Conservation (phyloP, 768 basidiomycete species). For the Mycena polygramma region DNA sequence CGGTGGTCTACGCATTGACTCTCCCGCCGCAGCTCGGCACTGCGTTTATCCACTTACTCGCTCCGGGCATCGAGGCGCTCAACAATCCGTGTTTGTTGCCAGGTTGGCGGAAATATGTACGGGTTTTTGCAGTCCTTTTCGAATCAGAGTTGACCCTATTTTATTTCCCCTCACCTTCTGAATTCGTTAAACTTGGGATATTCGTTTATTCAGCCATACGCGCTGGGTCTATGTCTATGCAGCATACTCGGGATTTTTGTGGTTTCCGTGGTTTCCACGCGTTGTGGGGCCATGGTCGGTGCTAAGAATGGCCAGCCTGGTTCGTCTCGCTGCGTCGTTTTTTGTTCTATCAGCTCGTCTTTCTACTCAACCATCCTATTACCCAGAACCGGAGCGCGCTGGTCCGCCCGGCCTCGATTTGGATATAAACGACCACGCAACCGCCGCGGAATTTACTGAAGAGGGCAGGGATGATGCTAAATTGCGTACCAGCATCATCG, state of each 20-base stretch:
- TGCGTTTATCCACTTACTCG: slow-evolving; percentile 82
- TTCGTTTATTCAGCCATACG: slow-evolving; percentile 70
- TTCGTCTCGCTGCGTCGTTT: background rate
- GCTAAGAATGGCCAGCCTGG: background rate
- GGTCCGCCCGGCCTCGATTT: background rate
- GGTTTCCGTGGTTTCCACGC: slow-evolving; percentile 78
- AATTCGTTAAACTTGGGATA: background rate
- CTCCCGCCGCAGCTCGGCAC: slow-evolving; percentile 77
- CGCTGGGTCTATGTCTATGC: slow-evolving; percentile 83
- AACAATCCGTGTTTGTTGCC: slow-evolving; percentile 75
- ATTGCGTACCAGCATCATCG: slow-evolving; percentile 78
- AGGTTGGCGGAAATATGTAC: slow-evolving; percentile 82
- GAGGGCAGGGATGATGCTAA: slow-evolving; percentile 3
- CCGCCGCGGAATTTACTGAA: background rate
- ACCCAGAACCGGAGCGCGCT: background rate
- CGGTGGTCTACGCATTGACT: slow-evolving; percentile 11
- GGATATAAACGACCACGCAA: background rate
- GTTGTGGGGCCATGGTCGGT: slow-evolving; percentile 82
- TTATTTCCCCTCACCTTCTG: no score
- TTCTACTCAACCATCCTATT: no score
- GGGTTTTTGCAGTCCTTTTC: slow-evolving; percentile 38
- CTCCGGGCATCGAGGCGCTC: slow-evolving; percentile 81
- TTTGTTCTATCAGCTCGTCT: background rate
- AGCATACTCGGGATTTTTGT: slow-evolving; percentile 90
- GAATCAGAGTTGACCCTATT: no score